Evolutionary conservation across 75 land plant genomes (phyloP), one percentile per base, ranked within the genome.

Genomic region (Ceratopteris richardii): DNA sequence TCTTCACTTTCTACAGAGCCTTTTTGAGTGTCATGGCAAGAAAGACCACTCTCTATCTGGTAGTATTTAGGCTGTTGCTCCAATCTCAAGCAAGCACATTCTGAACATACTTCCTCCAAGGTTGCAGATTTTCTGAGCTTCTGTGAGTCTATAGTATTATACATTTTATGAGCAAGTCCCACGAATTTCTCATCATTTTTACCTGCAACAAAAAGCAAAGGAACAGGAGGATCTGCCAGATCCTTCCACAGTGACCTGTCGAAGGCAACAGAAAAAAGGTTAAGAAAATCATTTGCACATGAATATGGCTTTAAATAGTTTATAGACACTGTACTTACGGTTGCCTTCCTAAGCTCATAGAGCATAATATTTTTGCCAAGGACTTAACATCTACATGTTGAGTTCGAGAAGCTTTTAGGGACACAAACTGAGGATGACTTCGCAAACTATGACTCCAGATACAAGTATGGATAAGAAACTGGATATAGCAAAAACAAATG

Each of bases 231-330:
- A 14, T 62, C 48, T 40, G 66, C 61, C 57, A 93, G 59, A 19
- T 82, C 82, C 7, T 80, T 80, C 98, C 98, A 93, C 10, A 93
- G 54, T 41, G 90, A 67, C 65, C 98, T 93, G 64, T 19, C 56
- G 51, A 31, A 12, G 22, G 29, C 10, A 23, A 68, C 13, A 22
- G 2, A 31, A 16, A 12, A 21, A 18, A 16, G 9, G 27, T 26
- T 17, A 0, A 16, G 29, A n/a, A n/a, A n/a, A n/a, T n/a, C n/a
- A n/a, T n/a, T n/a, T n/a, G 7, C 1, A 55, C 1, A 20, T 39
- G 70, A 18, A 41, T 65, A n/a, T 37, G 18, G 19, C n/a, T n/a
- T n/a, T n/a, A n/a, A n/a, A n/a, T n/a, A n/a, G n/a, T n/a, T n/a
- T n/a, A n/a, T n/a, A n/a, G n/a, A n/a, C n/a, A n/a, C n/a, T n/a